Base-by-base conservation (phyloP, 2,329 filamentous ascomycete genomes). In the Emergomyces orientalis region DNA sequence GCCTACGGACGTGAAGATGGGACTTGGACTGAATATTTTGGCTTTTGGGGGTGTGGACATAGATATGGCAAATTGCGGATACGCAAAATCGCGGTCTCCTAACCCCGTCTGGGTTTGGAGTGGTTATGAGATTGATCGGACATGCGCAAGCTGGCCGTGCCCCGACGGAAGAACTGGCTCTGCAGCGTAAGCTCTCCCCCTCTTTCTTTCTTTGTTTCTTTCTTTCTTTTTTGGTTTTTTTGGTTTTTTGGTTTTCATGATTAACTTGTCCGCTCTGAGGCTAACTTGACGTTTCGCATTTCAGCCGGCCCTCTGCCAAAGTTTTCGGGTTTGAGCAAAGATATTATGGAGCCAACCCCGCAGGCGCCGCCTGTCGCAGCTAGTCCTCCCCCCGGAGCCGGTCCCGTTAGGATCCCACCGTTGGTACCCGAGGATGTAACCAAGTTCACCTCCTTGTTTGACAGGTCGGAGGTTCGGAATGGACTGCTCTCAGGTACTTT, bases 1-100 rank as follows among this genome's bases (percentile, higher is more conserved):
- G 13, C 30, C 2, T 32, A 54, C 27, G 30, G 37, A 59, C 3
- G 7, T 11, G 39, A 19, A 47, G 14, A 27, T 7, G 55, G 30
- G 17, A 41, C 19, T 7, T 59, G 11, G 41, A 49, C 25, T 49
- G 25, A 59, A 47, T n/a, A 30, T 25, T 30, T 30, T 39, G 32
- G 39, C 30, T n/a, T 32, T 59, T 59, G 34, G 22, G 30, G 27
- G 27, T 22, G 51, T 32, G 13, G n/a, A 30, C 67, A 64, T 76
- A 96, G 89, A 97, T 99, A 82, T 99, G 94, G 94, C 93, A 97
- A 79, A 94, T 99, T 75, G 93, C 94, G 69, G 94, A 99, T 79
- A 91, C 86, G 68, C 93, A 97, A 79, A 99, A 99, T 79, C 86
- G 92, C 67, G 94, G 94, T 60, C 89, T 97, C 69, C 81, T 99